phyloP scores from a whole-genome alignment of 768 basidiomycete species.

The Lanmaoa rubissima region DNA sequence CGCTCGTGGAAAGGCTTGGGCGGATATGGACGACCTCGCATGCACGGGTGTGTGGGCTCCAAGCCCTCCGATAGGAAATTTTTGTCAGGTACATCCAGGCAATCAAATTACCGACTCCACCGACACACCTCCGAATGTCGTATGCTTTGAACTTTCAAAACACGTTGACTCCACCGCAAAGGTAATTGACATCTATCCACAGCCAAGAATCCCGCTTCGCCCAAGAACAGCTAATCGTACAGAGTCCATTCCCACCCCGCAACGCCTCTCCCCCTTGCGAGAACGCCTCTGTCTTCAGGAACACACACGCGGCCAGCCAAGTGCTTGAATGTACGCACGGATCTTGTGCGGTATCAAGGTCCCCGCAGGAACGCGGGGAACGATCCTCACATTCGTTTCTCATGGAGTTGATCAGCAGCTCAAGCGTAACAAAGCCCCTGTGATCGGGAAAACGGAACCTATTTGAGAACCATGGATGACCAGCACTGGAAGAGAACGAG shows the following conservation, averaged over 20 bases:
- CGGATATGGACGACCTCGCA: neutral
- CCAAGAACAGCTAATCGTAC: constrained; percentile 5
- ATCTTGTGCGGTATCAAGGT: constrained; percentile 33
- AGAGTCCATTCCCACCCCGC: constrained; percentile 26
- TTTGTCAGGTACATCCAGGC: neutral
- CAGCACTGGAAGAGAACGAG: constrained; percentile 7
- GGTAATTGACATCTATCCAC: neutral
- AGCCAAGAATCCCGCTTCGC: neutral
- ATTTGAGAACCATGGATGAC: neutral
- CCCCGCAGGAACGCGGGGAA: constrained; percentile 1
- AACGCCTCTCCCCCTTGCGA: constrained; percentile 19
- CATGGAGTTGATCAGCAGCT: constrained; percentile 10
- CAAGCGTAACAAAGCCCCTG: neutral
- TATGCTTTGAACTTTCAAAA: constrained; percentile 16
- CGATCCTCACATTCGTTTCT: constrained; percentile 26
- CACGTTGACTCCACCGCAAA: constrained; percentile 13
- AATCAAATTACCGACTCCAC: neutral
- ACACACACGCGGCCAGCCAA: constrained; percentile 1
- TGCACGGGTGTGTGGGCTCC: neutral
- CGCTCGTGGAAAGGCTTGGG: constrained; percentile 6
- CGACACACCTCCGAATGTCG: constrained; percentile 9
- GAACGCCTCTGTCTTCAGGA: constrained; percentile 12
- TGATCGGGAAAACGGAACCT: neutral
- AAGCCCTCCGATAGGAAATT: neutral
- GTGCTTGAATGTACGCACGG: constrained; percentile 33